phyloP scores from a whole-genome alignment of 2,329 filamentous ascomycete species.

The Passalora sequoiae region DNA sequence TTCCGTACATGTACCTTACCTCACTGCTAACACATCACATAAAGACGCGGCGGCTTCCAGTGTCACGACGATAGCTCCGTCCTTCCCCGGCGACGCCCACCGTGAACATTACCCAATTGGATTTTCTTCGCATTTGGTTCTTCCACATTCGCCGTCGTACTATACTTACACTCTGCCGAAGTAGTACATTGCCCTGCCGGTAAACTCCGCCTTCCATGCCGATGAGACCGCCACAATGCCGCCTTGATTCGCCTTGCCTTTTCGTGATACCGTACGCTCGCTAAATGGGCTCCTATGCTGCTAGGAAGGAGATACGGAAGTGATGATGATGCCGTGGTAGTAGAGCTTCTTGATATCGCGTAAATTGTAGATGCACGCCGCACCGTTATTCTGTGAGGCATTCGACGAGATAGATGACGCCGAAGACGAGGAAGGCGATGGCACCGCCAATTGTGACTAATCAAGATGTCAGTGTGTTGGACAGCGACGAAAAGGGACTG shows the following conservation, averaged over 20 bases:
- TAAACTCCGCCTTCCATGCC: no score
- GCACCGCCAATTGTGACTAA: conserved; percentile 89
- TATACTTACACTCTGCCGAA: no score
- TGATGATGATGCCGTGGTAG: background rate
- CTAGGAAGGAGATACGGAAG: background rate
- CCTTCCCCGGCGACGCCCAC: no score
- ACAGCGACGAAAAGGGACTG: background rate
- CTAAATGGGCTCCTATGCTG: background rate
- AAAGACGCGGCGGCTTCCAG: no score
- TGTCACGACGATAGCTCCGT: no score
- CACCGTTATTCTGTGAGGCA: conserved; percentile 21
- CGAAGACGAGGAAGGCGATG: conserved; percentile 83
- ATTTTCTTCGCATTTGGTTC: no score
- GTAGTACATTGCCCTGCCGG: no score
- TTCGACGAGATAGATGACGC: conserved; percentile 84
- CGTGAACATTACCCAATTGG: no score
- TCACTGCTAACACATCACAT: no score
- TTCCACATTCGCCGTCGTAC: no score
- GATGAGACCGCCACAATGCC: background rate
- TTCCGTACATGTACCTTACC: no score
- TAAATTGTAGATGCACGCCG: background rate
- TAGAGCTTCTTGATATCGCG: background rate
- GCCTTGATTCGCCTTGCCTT: background rate
- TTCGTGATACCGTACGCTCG: background rate
- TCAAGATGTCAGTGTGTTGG: background rate